phyloP scores from a whole-genome alignment of 345 rosid genomes.

The Diplotaxis tenuifolia region DNA sequence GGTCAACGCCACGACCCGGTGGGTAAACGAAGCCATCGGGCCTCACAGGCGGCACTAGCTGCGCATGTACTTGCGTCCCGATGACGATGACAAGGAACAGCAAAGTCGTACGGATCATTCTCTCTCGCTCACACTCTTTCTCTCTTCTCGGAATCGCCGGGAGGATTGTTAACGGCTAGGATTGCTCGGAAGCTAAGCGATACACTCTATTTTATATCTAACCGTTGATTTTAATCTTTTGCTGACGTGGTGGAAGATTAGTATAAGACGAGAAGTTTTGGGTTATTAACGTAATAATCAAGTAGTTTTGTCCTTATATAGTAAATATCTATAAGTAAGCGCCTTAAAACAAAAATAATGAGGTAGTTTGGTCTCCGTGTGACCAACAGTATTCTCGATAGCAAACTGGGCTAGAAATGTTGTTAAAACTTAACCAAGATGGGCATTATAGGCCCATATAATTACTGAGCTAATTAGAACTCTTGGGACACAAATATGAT shows the following conservation, averaged over 20 bases:
- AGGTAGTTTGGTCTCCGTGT: too few relatives aligned
- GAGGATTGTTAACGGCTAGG: not conserved
- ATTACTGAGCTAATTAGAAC: too few relatives aligned
- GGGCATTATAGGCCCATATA: too few relatives aligned
- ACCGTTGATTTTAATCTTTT: constrained; percentile 9
- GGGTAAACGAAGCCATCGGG: constrained; percentile 36
- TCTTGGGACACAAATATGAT: too few relatives aligned
- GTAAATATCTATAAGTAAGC: too few relatives aligned
- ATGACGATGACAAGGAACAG: not conserved
- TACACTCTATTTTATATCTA: not conserved
- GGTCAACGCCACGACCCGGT: constrained; percentile 23
- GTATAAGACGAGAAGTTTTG: too few relatives aligned
- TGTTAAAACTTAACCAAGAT: too few relatives aligned
- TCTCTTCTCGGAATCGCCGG: not conserved
- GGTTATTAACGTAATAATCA: too few relatives aligned
- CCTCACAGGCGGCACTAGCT: constrained; percentile 33
- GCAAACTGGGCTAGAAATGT: too few relatives aligned
- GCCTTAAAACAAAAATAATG: too few relatives aligned
- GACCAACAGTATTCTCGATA: too few relatives aligned
- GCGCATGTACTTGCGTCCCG: constrained; percentile 13
- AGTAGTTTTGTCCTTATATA: too few relatives aligned
- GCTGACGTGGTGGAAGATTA: constrained; percentile 9
- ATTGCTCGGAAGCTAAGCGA: constrained; percentile 26
- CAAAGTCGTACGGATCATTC: constrained; percentile 21
- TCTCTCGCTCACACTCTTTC: constrained; percentile 8